These are phyloP conservation scores for Raffaelea albimanens DNA, from an alignment of 2,329 filamentous ascomycete genomes.

Conservation along the genomic window DNA sequence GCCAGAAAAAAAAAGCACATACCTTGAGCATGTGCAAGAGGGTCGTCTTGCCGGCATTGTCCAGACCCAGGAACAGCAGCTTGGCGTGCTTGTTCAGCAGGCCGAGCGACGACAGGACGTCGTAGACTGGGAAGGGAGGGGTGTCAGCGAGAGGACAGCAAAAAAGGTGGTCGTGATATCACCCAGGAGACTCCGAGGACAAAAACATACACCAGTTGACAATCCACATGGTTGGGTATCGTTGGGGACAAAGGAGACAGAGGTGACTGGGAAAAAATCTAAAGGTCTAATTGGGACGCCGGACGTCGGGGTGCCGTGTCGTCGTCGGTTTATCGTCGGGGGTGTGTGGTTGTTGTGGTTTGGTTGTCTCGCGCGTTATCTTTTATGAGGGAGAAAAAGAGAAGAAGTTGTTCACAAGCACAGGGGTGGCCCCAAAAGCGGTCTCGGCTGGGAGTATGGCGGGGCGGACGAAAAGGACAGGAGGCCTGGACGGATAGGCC, in stretches of 20 bases:
- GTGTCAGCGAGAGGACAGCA: conserved; percentile 17
- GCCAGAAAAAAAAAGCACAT: no score
- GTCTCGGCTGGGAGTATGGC: no score
- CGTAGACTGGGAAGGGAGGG: conserved; percentile 56
- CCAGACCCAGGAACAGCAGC: conserved; percentile 84
- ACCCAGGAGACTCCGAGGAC: background rate
- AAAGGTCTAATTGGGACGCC: no score
- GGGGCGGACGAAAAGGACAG: no score
- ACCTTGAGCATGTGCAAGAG: conserved; percentile 94
- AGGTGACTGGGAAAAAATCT: background rate
- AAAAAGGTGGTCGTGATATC: background rate
- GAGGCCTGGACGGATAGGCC: no score
- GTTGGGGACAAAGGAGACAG: background rate
- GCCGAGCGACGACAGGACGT: conserved; percentile 77
- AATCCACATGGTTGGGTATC: conserved; percentile 65
- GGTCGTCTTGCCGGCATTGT: conserved; percentile 92
- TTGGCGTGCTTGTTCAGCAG: conserved; percentile 94
- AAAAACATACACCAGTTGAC: conserved; percentile 79
- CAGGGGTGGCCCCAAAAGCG: no score
- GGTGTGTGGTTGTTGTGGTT: background rate
- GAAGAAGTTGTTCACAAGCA: no score
- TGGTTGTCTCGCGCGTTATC: no score
- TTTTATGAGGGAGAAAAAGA: no score
- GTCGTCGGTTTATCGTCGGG: background rate
- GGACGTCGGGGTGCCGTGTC: no score